phyloP scores from a whole-genome alignment of 2,329 filamentous ascomycete genomes.

The Nigrospora osmanthi region DNA sequence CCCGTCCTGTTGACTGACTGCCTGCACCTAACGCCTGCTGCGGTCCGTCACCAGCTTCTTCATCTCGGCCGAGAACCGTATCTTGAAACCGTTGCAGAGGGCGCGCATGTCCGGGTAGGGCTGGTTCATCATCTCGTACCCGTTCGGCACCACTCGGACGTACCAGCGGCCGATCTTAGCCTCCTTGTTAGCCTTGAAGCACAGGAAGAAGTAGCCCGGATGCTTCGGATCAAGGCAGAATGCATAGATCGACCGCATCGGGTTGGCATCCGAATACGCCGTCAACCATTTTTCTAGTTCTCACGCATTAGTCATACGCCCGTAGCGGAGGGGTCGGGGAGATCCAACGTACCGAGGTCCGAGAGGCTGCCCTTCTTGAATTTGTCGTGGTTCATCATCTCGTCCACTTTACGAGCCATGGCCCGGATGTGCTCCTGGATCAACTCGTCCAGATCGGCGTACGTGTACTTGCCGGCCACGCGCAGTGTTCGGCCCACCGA shows the following conservation, averaged over 20 bases:
- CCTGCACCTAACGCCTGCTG: no score
- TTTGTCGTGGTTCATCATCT: slow-evolving; percentile 91
- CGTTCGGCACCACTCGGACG: slow-evolving; percentile 87
- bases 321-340: not conserved
- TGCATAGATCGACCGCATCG: slow-evolving; percentile 84
- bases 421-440: slow-evolving; percentile 96
- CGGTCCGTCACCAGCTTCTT: slow-evolving; percentile 42
- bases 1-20: no score
- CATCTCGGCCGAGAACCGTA: slow-evolving; percentile 62
- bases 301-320: slow-evolving; percentile 11
- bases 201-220: slow-evolving; percentile 90
- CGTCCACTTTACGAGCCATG: slow-evolving; percentile 95
- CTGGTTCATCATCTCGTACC: slow-evolving; percentile 82
- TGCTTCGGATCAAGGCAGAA: slow-evolving; percentile 93
- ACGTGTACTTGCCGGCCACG: slow-evolving; percentile 82
- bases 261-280: slow-evolving; percentile 94
- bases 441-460: slow-evolving; percentile 92
- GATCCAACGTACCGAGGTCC: slow-evolving; percentile 68
- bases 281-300: slow-evolving; percentile 84
- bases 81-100: slow-evolving; percentile 94
- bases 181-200: slow-evolving; percentile 83
- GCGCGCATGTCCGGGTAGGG: slow-evolving; percentile 92
- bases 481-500: slow-evolving; percentile 80
- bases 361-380: slow-evolving; percentile 75
- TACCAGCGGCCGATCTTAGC: slow-evolving; percentile 71